A percentile compares a stretch with the other conserved stretches of the same genome.
Evolutionary conservation across 352 stramenopile species (phyloP).

Genomic region (Phytophthora megakarya): DNA sequence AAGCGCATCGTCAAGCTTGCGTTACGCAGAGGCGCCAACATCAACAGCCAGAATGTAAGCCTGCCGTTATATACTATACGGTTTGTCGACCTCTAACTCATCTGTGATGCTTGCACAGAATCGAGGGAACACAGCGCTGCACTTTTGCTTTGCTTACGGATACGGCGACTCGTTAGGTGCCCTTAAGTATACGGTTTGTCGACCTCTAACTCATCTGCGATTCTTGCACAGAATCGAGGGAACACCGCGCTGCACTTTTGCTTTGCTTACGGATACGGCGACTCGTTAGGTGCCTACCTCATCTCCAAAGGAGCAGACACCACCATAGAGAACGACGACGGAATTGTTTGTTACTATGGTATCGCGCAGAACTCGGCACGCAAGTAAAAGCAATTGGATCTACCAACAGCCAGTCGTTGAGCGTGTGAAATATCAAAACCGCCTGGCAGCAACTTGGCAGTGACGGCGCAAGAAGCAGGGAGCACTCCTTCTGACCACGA

Average conservation of each 20-base stretch:
- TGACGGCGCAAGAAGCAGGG: no score
- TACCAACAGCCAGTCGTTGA: no score
- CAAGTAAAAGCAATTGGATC: constrained; percentile 28
- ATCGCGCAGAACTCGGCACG: constrained; percentile 45
- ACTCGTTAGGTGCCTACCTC: constrained; percentile 88
- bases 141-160: constrained; percentile 91
- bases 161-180: constrained; percentile 89
- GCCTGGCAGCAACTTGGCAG: no score
- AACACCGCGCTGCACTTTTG: constrained; percentile 93
- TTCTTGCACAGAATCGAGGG: constrained; percentile 54
- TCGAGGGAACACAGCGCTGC: constrained; percentile 88
- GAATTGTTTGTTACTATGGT: constrained; percentile 66
- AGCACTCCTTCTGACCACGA: no score
- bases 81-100: background rate
- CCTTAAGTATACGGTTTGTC: background rate
- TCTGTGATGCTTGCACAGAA: constrained; percentile 34
- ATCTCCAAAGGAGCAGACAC: constrained; percentile 88
- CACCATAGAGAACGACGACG: constrained; percentile 68
- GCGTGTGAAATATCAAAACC: no score
- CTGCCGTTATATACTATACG: background rate
- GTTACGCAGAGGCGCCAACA: constrained; percentile 83
- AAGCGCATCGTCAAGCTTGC: constrained; percentile 90
- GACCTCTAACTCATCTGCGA: background rate
- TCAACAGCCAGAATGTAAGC: constrained; percentile 87
- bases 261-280: constrained; percentile 88